Conservation (phyloP, 2,329 filamentous ascomycete species). For the Nannizzia gypsea region DNA sequence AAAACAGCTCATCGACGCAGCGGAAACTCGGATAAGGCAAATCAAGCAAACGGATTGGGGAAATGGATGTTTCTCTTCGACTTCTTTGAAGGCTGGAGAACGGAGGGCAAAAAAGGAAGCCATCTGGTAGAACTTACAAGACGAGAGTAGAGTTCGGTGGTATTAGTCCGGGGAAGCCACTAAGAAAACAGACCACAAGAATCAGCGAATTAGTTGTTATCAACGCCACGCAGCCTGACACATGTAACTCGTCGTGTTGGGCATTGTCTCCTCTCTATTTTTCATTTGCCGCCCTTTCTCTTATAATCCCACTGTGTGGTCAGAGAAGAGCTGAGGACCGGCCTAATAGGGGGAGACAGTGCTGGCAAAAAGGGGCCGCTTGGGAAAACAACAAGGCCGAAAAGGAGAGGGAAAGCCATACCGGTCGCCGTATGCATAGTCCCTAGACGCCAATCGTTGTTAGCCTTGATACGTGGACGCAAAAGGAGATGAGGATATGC, state of each 20-base stretch:
- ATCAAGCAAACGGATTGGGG: neutral
- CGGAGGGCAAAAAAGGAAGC: neutral
- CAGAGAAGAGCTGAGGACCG: neutral
- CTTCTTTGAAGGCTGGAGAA: neutral
- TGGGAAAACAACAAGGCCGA: neutral
- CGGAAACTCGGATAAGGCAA: neutral
- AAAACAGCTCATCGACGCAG: neutral
- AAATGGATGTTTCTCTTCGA: neutral
- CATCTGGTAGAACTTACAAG: slow-evolving; percentile 57
- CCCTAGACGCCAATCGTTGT: slow-evolving; percentile 16
- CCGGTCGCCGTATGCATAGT: slow-evolving; percentile 32
- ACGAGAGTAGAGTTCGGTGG: slow-evolving; percentile 63
- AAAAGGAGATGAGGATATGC: neutral
- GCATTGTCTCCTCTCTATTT: neutral
- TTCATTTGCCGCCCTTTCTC: slow-evolving; percentile 1
- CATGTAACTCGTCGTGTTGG: neutral
- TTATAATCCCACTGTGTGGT: neutral
- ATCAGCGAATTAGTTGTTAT: slow-evolving; percentile 12
- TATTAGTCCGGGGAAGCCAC: slow-evolving; percentile 68
- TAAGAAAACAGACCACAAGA: slow-evolving; percentile 25
- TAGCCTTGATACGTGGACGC: neutral
- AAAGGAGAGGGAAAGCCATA: slow-evolving; percentile 20
- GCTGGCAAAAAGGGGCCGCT: neutral
- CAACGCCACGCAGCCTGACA: slow-evolving; percentile 3
- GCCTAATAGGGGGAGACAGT: neutral